phyloP scores from a whole-genome alignment of 2,329 filamentous ascomycete species.

The Ceratocystis ficicola region DNA sequence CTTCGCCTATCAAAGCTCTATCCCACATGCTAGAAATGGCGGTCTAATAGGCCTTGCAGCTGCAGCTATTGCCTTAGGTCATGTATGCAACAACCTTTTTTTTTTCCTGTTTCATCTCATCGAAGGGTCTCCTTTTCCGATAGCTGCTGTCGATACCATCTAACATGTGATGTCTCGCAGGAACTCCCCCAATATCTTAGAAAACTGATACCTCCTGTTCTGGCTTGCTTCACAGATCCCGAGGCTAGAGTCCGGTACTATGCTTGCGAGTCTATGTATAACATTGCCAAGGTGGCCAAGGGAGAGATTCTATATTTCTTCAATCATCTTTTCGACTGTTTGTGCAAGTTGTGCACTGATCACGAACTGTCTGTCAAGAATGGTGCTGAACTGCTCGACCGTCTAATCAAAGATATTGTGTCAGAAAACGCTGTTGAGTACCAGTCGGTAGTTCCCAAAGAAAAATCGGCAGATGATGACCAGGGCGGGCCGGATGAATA shows the following conservation, averaged over 20 bases:
- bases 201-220: constrained; percentile 87
- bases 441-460: constrained; percentile 67
- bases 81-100: constrained; percentile 46
- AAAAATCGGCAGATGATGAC: constrained; percentile 35
- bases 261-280: constrained; percentile 99
- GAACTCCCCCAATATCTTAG: constrained; percentile 85
- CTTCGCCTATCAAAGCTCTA: constrained; percentile 93
- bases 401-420: constrained; percentile 90
- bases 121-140: constrained; percentile 1
- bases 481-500: constrained; percentile 37
- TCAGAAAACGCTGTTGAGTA: constrained; percentile 91
- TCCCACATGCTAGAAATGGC: constrained; percentile 91
- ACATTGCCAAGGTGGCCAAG: constrained; percentile 98
- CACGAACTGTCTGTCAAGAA: constrained; percentile 97
- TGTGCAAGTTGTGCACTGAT: constrained; percentile 93
- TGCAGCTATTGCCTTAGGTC: constrained; percentile 85
- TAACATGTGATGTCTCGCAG: constrained; percentile 26
- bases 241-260: constrained; percentile 96
- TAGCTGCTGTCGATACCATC: not conserved
- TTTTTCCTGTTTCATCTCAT: constrained; percentile 13
- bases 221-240: constrained; percentile 95
- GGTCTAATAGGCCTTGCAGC: constrained; percentile 91
- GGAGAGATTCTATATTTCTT: constrained; percentile 95
- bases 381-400: constrained; percentile 86
- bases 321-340: constrained; percentile 93